Percentiles rank a stretch among this genome's conserved stretches.
phyloP scores from a whole-genome alignment of 345 rosid genomes.

The Pelargonium nanum region DNA sequence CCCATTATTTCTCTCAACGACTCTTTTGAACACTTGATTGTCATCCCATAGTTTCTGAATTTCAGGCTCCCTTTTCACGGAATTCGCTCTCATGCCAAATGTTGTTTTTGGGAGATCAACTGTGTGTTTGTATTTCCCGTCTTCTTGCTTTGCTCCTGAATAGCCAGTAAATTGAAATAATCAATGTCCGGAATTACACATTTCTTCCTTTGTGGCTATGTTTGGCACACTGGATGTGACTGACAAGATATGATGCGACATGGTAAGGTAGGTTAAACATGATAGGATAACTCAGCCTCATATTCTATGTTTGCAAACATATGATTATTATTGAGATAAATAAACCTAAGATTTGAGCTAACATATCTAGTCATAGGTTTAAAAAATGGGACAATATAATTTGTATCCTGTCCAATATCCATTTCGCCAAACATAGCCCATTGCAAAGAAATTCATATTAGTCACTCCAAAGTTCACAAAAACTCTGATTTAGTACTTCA shows the following conservation, averaged over 20 bases:
- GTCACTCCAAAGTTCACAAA: not conserved
- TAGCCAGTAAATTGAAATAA: conserved; percentile 7
- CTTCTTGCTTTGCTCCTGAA: conserved; percentile 73
- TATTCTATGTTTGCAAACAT: not conserved
- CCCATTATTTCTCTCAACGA: conserved; percentile 61
- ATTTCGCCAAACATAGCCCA: not conserved
- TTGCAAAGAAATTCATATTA: not conserved
- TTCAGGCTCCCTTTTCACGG: conserved; percentile 82
- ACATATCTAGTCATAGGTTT: no score
- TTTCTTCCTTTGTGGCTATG: not conserved
- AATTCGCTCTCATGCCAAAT: conserved; percentile 87
- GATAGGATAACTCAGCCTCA: not conserved
- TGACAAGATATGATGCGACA: not conserved
- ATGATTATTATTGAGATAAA: not conserved
- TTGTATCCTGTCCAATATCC: not conserved
- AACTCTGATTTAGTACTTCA: not conserved
- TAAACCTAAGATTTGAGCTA: not conserved
- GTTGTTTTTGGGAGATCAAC: conserved; percentile 81
- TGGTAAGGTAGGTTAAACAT: not conserved
- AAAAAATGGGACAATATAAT: not conserved
- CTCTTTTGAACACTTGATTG: conserved; percentile 67
- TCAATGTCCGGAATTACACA: conserved; percentile 2
- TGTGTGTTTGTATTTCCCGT: conserved; percentile 82
- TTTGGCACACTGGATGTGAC: not conserved
- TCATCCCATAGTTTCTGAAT: conserved; percentile 86